phyloP scores from a whole-genome alignment of 495 filamentous ascomycete genomes.

The Chaetomium fimeti region DNA sequence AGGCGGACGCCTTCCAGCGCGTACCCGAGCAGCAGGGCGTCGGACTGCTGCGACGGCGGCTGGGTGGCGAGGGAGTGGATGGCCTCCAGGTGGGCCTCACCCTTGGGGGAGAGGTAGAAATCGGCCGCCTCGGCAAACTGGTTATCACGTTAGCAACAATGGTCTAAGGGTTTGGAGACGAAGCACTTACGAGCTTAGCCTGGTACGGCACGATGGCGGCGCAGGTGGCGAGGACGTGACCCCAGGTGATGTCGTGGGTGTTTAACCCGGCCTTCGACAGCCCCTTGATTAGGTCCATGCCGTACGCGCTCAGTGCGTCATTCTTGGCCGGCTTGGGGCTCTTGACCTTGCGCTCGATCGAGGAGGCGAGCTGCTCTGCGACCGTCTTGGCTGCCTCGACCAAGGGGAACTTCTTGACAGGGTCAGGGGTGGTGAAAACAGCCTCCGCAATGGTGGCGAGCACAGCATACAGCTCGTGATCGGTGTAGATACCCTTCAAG shows the following conservation, averaged over 20 bases:
- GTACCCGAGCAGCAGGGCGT: constrained; percentile 50
- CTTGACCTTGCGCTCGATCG: constrained; percentile 58
- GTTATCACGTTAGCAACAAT: constrained; percentile 11
- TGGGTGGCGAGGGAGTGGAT: constrained; percentile 54
- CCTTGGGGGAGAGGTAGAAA: constrained; percentile 64
- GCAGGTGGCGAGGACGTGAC: constrained; percentile 57
- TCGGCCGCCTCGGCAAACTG: constrained; percentile 73
- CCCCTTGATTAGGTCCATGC: constrained; percentile 65
- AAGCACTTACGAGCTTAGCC: constrained; percentile 54
- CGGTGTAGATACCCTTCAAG: constrained; percentile 68
- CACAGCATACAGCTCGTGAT: constrained; percentile 77
- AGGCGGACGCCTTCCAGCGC: constrained; percentile 55
- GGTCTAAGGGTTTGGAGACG: not conserved
- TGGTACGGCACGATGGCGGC: constrained; percentile 62
- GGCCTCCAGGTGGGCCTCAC: constrained; percentile 55
- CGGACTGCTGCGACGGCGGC: constrained; percentile 34
- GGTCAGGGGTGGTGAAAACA: constrained; percentile 52
- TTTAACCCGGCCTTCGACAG: constrained; percentile 64
- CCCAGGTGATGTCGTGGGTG: constrained; percentile 69
- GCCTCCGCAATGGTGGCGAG: constrained; percentile 62
- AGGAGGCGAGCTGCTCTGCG: constrained; percentile 48
- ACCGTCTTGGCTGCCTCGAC: constrained; percentile 62
- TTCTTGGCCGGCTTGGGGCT: constrained; percentile 52
- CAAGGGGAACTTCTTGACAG: constrained; percentile 55
- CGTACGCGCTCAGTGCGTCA: constrained; percentile 63